Percentiles rank a stretch among this genome's conserved stretches.
Evolutionary conservation across 2,329 filamentous ascomycete genomes (phyloP).

Genomic region (Penicillium verrucosum): DNA sequence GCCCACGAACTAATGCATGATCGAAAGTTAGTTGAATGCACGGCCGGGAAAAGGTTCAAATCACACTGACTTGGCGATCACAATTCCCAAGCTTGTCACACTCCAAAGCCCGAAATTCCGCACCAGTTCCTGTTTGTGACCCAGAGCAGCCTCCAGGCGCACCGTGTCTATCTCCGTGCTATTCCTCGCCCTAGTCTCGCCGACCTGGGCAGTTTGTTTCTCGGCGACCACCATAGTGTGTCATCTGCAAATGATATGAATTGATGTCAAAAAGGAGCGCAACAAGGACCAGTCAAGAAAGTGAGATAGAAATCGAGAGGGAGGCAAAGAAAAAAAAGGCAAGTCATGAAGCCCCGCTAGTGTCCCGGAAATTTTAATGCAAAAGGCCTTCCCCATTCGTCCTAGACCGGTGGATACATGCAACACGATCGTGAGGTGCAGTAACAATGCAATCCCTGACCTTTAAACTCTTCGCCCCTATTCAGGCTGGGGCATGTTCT

Average conservation of each 20-base stretch:
- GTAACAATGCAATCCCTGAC: neutral
- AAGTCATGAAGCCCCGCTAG: neutral
- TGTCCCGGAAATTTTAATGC: neutral
- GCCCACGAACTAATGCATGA: slow-evolving; percentile 54
- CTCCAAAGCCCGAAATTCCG: slow-evolving; percentile 56
- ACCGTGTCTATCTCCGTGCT: slow-evolving; percentile 19
- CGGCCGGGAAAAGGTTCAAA: neutral
- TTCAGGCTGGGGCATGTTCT: neutral
- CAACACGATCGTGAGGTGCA: neutral
- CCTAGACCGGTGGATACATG: neutral
- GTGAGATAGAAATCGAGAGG: neutral
- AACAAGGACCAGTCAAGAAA: neutral
- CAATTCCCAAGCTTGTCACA: slow-evolving; percentile 56
- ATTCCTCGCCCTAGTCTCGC: neutral
- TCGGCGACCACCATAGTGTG: neutral
- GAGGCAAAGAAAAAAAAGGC: neutral
- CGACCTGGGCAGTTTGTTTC: neutral
- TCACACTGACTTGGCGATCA: slow-evolving; percentile 44
- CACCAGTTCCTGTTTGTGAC: slow-evolving; percentile 57
- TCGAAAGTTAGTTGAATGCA: neutral
- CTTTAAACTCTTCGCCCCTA: neutral
- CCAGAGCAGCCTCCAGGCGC: slow-evolving; percentile 33
- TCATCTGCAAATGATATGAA: neutral
- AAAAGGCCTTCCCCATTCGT: neutral
- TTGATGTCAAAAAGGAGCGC: neutral